Conservation (phyloP, 371 early-diverging fungal genomes). For the Rhizomucor miehei region DNA sequence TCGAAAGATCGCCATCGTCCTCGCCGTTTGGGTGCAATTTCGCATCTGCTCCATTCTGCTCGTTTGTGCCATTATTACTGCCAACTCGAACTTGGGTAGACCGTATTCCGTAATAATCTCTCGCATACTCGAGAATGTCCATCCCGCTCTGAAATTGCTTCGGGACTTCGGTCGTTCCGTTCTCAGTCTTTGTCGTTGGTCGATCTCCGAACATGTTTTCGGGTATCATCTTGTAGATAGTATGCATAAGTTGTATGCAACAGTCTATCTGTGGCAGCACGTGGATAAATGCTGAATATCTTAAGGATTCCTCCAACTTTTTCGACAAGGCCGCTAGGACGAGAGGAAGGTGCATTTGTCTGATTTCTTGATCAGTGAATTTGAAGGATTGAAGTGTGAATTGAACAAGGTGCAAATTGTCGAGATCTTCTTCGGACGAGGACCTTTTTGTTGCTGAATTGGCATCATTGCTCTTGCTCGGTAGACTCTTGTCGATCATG, state of each 20-base stretch:
- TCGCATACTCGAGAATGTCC: constrained; percentile 33
- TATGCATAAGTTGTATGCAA: constrained; percentile 26
- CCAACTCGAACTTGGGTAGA: constrained; percentile 1
- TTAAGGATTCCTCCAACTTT: constrained; percentile 27
- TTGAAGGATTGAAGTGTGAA: constrained; percentile 70
- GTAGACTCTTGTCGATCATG: constrained; percentile 46
- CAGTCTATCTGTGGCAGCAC: constrained; percentile 28
- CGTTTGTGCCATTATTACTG: constrained; percentile 1
- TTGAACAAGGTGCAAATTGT: constrained; percentile 55
- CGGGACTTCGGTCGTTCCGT: background rate
- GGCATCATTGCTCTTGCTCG: constrained; percentile 18
- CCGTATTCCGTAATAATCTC: constrained; percentile 34
- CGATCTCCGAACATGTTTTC: constrained; percentile 30
- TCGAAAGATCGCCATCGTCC: constrained; percentile 38
- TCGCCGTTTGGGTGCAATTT: constrained; percentile 11
- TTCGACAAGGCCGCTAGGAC: constrained; percentile 59
- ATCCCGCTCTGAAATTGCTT: constrained; percentile 23
- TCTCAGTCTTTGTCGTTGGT: constrained; percentile 6
- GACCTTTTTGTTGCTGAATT: background rate
- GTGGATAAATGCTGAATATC: constrained; percentile 25
- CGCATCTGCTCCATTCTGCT: constrained; percentile 3
- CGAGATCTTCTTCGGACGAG: constrained; percentile 20
- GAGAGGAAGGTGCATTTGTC: constrained; percentile 77
- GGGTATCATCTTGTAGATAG: constrained; percentile 30
- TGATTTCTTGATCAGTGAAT: constrained; percentile 78